Conservation (phyloP, 768 basidiomycete genomes). For the Boletus fagicola region DNA sequence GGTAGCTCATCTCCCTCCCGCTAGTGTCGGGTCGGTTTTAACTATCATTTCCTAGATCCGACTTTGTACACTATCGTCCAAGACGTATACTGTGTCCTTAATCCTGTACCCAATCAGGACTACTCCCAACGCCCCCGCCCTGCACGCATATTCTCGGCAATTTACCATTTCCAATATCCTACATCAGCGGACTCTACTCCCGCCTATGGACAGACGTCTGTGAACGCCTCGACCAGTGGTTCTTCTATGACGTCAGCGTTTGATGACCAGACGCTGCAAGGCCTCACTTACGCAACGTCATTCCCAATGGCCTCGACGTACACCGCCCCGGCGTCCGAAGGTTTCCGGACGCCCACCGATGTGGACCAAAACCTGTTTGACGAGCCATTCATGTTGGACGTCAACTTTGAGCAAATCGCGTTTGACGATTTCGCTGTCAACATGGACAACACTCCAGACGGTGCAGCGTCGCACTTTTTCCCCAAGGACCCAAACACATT, state of each 20-base stretch:
- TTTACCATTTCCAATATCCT: conserved; percentile 54
- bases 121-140: conserved; percentile 25
- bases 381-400: conserved; percentile 32
- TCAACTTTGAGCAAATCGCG: conserved; percentile 25
- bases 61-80: conserved; percentile 66
- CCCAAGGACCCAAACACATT: conserved; percentile 34
- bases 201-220: conserved; percentile 9
- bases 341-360: neutral
- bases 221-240: conserved; percentile 11
- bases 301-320: conserved; percentile 3
- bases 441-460: conserved; percentile 15
- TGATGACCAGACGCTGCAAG: conserved; percentile 1
- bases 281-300: conserved; percentile 2
- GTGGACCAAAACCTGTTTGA: conserved; percentile 27
- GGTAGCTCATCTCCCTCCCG: conserved; percentile 39
- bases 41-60: conserved; percentile 48
- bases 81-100: conserved; percentile 44
- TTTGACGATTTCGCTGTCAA: conserved; percentile 28
- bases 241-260: conserved; percentile 20
- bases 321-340: neutral
- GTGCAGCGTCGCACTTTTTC: conserved; percentile 30
- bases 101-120: conserved; percentile 22
- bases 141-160: conserved; percentile 51
- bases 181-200: conserved; percentile 10
- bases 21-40: neutral